Conservation (phyloP, 352 stramenopile species). For the Pythium phragmitis region DNA sequence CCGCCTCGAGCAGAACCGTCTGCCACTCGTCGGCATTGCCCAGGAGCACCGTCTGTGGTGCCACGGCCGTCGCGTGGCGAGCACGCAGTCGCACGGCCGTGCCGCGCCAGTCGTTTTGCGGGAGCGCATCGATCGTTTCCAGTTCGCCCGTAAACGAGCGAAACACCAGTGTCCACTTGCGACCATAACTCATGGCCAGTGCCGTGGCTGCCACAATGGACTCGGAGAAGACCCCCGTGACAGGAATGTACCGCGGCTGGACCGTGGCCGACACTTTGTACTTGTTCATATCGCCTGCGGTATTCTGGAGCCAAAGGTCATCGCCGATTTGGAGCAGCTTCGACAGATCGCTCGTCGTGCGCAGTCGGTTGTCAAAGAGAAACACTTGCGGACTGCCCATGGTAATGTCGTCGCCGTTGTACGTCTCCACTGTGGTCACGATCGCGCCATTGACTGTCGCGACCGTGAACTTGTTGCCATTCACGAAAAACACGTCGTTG, state of each 20-base stretch:
- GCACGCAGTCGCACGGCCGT: slow-evolving; percentile 51
- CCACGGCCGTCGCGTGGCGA: slow-evolving; percentile 34
- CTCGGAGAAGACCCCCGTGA: slow-evolving; percentile 48
- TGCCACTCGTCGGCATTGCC: slow-evolving; percentile 57
- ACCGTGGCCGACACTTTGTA: slow-evolving; percentile 36
- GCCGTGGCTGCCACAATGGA: slow-evolving; percentile 36
- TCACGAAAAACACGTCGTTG: slow-evolving; percentile 42
- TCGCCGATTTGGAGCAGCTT: slow-evolving; percentile 36
- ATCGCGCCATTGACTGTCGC: slow-evolving; percentile 20
- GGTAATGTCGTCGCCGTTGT: slow-evolving; percentile 35
- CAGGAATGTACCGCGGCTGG: slow-evolving; percentile 36
- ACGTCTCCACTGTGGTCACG: slow-evolving; percentile 38
- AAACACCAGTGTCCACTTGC: slow-evolving; percentile 66
- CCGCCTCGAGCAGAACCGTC: slow-evolving; percentile 55
- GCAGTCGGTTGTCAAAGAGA: slow-evolving; percentile 63
- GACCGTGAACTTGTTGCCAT: slow-evolving; percentile 38
- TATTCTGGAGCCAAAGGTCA: slow-evolving; percentile 52
- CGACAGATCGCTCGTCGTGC: slow-evolving; percentile 56
- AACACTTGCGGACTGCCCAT: slow-evolving; percentile 35
- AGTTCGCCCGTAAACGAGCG: slow-evolving; percentile 59
- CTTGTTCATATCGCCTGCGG: slow-evolving; percentile 44
- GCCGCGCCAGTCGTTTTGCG: slow-evolving; percentile 58
- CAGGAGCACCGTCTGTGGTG: slow-evolving; percentile 41
- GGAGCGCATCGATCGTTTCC: slow-evolving; percentile 55
- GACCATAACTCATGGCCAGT: slow-evolving; percentile 44